These are phyloP conservation scores for Monilinia vaccinii-corymbosi DNA, from an alignment of 2,329 filamentous ascomycete species.

Conservation along the genomic window DNA sequence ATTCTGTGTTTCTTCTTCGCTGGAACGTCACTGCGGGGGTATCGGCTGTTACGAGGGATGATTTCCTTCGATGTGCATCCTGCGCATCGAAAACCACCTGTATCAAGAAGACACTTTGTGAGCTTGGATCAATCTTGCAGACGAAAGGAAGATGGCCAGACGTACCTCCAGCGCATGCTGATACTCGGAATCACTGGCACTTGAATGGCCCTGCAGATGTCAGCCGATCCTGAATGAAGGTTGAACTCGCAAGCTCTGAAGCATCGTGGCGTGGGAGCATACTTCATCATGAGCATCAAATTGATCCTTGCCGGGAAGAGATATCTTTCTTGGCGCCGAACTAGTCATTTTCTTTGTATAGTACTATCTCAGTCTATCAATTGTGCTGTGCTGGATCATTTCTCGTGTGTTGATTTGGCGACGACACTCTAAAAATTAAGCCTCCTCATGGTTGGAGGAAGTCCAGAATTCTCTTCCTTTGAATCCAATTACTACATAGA, in stretches of 20 bases:
- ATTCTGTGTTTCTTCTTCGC: conserved; percentile 41
- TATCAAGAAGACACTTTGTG: not conserved
- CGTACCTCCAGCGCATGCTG: conserved; percentile 37
- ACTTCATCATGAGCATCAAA: conserved; percentile 9
- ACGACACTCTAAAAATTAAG: not conserved
- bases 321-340: not conserved
- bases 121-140: not conserved
- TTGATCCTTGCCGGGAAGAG: not conserved
- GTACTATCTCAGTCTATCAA: not conserved
- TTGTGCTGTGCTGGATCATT: not conserved
- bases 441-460: not conserved
- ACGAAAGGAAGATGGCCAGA: not conserved
- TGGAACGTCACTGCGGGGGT: conserved; percentile 32
- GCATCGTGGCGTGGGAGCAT: not conserved
- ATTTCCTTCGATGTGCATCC: conserved; percentile 56
- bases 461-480: not conserved
- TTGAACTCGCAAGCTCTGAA: not conserved
- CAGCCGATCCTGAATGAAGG: not conserved
- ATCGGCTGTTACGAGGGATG: conserved; percentile 50
- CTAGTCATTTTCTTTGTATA: not conserved
- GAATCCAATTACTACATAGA: no score
- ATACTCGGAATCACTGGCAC: conserved; percentile 28
- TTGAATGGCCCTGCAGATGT: conserved; percentile 18
- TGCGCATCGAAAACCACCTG: conserved; percentile 53
- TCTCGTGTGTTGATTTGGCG: not conserved